phyloP scores from a whole-genome alignment of 495 filamentous ascomycete species.

The Collariella sp. region DNA sequence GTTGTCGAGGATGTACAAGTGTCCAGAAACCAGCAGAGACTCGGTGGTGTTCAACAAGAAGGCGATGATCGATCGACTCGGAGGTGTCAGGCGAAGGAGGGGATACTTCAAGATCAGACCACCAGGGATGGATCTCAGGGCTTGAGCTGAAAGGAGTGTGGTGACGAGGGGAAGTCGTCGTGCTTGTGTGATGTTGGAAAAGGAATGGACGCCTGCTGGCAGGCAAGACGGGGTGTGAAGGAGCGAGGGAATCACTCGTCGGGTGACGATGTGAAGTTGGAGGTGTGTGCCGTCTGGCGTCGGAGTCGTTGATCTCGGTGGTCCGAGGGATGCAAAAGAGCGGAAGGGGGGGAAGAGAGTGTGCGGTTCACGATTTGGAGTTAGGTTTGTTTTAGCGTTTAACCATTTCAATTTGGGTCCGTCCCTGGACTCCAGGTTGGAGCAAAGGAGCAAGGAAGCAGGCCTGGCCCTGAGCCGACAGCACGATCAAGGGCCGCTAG shows the following conservation, averaged over 20 bases:
- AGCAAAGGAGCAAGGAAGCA: slow-evolving; percentile 3
- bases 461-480: slow-evolving; percentile 12
- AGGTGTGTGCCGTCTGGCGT: slow-evolving; percentile 21
- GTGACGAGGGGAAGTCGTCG: slow-evolving; percentile 19
- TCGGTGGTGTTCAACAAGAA: neutral
- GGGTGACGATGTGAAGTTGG: slow-evolving; percentile 25
- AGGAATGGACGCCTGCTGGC: slow-evolving; percentile 43
- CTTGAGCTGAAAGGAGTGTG: slow-evolving; percentile 19
- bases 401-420: too few species aligned
- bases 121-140: slow-evolving; percentile 10
- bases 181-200: slow-evolving; percentile 16
- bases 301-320: neutral
- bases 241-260: slow-evolving; percentile 32
- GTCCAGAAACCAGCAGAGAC: neutral
- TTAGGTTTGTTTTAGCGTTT: slow-evolving; percentile 18
- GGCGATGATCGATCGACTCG: neutral
- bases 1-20: neutral
- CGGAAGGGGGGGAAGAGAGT: slow-evolving; percentile 12
- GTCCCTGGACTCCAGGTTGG: too few species aligned
- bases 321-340: slow-evolving; percentile 13
- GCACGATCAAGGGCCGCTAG: slow-evolving; percentile 8
- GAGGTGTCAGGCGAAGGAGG: slow-evolving; percentile 7
- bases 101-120: slow-evolving; percentile 5
- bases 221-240: slow-evolving; percentile 31
- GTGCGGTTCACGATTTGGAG: slow-evolving; percentile 15